phyloP scores from a whole-genome alignment of 2,329 filamentous ascomycete genomes.

The Penicillium italicum region DNA sequence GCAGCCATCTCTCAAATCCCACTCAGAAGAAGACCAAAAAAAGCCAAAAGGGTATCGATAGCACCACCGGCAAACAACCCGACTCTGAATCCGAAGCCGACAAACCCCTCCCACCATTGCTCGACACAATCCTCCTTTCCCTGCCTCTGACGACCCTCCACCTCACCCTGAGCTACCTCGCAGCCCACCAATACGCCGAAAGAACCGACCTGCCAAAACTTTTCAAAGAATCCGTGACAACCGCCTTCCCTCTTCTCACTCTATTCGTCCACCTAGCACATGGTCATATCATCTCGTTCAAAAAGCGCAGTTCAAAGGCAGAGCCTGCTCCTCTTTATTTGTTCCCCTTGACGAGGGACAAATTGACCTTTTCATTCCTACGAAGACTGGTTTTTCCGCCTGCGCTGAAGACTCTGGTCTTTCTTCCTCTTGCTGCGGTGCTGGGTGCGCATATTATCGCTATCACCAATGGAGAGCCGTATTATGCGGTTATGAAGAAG shows the following conservation, averaged over 20 bases:
- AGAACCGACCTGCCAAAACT: constrained; percentile 32
- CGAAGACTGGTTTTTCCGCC: constrained; percentile 35
- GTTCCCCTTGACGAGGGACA: constrained; percentile 26
- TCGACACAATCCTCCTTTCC: constrained; percentile 45
- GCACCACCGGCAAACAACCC: neutral
- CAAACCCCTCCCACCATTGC: constrained; percentile 34
- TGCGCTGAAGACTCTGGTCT: constrained; percentile 31
- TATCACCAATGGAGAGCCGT: constrained; percentile 74
- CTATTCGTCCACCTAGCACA: constrained; percentile 45
- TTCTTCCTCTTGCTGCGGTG: constrained; percentile 33
- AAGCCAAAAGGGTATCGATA: neutral
- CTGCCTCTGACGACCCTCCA: constrained; percentile 44
- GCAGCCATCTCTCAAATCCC: constrained; percentile 8
- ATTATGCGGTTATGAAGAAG: constrained; percentile 86
- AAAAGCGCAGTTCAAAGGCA: constrained; percentile 2
- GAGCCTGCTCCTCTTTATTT: constrained; percentile 12
- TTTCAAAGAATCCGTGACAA: constrained; percentile 35
- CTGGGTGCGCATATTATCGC: constrained; percentile 75
- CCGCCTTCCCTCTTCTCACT: constrained; percentile 43
- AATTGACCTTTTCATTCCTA: constrained; percentile 27
- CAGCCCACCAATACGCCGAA: constrained; percentile 47
- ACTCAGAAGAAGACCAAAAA: constrained; percentile 1
- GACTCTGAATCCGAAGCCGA: constrained; percentile 18
- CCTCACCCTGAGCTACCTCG: constrained; percentile 45
- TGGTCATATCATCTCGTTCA: constrained; percentile 42